These are phyloP conservation scores for Colletotrichum gigasporum DNA, from an alignment of 2,329 filamentous ascomycete genomes.

Conservation along the genomic window DNA sequence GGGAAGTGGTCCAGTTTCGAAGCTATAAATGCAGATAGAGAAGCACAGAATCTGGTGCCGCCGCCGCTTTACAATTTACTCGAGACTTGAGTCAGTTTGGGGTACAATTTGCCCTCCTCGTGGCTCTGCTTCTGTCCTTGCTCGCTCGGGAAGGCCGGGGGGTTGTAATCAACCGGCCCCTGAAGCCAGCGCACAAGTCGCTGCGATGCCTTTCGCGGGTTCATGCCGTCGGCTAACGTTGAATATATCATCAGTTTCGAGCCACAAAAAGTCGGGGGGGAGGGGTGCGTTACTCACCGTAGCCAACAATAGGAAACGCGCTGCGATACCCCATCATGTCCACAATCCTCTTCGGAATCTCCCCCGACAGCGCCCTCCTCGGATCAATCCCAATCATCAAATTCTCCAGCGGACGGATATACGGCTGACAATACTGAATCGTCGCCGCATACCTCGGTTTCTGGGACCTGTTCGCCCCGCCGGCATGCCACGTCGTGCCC, in stretches of 20 bases:
- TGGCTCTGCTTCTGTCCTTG: not conserved
- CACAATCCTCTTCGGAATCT: constrained; percentile 36
- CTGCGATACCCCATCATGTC: constrained; percentile 38
- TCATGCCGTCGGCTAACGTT: not conserved
- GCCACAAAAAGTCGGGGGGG: rapidly evolving
- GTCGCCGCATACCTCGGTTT: constrained; percentile 45
- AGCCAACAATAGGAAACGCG: constrained; percentile 35
- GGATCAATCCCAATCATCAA: constrained; percentile 45
- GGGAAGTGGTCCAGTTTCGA: too few species aligned
- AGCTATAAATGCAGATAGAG: too few species aligned
- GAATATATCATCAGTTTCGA: not conserved
- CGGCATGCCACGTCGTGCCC: constrained; percentile 48
- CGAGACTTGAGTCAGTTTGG: too few species aligned
- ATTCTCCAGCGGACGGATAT: constrained; percentile 48
- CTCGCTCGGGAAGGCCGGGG: not conserved
- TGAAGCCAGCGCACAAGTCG: constrained; percentile 5
- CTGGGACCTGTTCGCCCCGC: constrained; percentile 43
- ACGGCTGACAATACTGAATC: constrained; percentile 52
- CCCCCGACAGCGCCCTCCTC: constrained; percentile 1
- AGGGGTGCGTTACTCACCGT: constrained; percentile 13
- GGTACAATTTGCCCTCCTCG: not conserved
- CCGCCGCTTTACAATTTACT: not conserved
- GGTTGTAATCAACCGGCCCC: not conserved
- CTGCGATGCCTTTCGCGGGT: not conserved
- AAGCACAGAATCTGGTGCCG: too few species aligned